phyloP scores from a whole-genome alignment of 1,284 basidiomycete species.

The Ganoderma lucidum region DNA sequence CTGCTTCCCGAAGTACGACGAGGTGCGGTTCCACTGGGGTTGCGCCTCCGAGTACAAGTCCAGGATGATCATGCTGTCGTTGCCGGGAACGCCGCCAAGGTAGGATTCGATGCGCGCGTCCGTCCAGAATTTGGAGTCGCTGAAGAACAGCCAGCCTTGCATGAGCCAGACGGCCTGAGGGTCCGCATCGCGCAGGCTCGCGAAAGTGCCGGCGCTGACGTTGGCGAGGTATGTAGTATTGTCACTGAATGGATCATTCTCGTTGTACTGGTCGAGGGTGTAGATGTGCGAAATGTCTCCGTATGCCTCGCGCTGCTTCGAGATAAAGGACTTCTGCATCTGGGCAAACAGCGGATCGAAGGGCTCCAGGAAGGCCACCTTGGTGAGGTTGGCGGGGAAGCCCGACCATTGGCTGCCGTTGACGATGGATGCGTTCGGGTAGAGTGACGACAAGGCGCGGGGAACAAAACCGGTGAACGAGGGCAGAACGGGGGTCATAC shows the following conservation, averaged over 20 bases:
- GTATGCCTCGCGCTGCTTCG: slow-evolving; percentile 50
- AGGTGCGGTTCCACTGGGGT: slow-evolving; percentile 52
- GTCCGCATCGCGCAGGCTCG: slow-evolving; percentile 48
- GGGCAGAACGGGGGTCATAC: slow-evolving; percentile 55
- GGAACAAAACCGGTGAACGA: slow-evolving; percentile 56
- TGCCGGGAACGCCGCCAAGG: slow-evolving; percentile 46
- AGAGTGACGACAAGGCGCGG: slow-evolving; percentile 40
- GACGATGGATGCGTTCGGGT: slow-evolving; percentile 49
- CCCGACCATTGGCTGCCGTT: slow-evolving; percentile 47
- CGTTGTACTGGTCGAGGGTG: slow-evolving; percentile 56
- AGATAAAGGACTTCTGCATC: slow-evolving; percentile 50
- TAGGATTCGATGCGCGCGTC: slow-evolving; percentile 48
- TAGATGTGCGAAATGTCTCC: slow-evolving; percentile 52
- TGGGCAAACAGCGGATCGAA: slow-evolving; percentile 48
- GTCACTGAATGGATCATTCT: slow-evolving; percentile 49
- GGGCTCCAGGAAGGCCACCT: slow-evolving; percentile 52
- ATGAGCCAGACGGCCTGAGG: slow-evolving; percentile 52
- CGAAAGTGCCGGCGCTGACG: slow-evolving; percentile 46
- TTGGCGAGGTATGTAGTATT: slow-evolving; percentile 46
- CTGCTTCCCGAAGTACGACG: slow-evolving; percentile 50
- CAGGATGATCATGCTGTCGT: slow-evolving; percentile 51
- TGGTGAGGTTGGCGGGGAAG: slow-evolving; percentile 45
- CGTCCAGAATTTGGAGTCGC: slow-evolving; percentile 48
- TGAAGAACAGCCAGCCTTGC: slow-evolving; percentile 56
- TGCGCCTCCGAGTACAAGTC: slow-evolving; percentile 51